A percentile compares a stretch with the other conserved stretches of the same genome.
These are phyloP conservation scores for Chrysochromulina tobinii DNA, from an alignment of 78 protist genomes.

Conservation along the genomic window DNA sequence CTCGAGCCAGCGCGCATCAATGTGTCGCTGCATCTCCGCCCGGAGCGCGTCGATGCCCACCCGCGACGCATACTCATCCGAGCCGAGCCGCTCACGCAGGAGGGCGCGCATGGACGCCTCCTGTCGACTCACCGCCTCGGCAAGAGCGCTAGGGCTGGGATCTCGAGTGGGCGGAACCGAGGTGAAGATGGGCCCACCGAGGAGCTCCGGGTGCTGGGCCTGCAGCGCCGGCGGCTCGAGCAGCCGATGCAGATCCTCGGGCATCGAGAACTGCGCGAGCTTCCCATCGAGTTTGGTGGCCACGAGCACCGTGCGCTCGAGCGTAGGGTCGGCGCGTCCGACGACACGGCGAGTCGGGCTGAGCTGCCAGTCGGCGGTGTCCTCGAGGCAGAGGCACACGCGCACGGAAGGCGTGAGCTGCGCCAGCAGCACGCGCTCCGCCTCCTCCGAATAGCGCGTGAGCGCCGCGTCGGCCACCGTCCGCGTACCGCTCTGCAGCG, in stretches of 20 bases:
- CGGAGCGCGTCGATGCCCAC: not conserved
- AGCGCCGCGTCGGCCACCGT: not conserved
- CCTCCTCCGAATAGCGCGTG: not conserved
- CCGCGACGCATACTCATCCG: not conserved
- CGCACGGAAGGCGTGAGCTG: not conserved
- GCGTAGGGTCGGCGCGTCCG: not conserved
- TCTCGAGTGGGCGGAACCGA: not conserved
- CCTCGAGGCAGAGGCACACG: not conserved
- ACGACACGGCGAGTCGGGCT: not conserved
- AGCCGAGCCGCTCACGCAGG: not conserved
- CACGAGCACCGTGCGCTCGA: not conserved
- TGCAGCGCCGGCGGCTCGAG: not conserved
- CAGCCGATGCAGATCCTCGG: not conserved
- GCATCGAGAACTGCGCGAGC: not conserved
- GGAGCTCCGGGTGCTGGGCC: not conserved
- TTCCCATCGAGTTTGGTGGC: not conserved
- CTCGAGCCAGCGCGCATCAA: not conserved
- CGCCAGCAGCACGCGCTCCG: not conserved
- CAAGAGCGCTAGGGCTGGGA: no score
- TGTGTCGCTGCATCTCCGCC: not conserved
- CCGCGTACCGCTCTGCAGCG: not conserved
- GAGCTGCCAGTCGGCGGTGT: not conserved
- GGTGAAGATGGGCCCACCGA: constrained; percentile 9
- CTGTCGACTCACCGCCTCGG: not conserved
- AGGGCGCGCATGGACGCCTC: not conserved